Evolutionary conservation across 2,329 filamentous ascomycete species (phyloP).

Genomic region (Cladosporium phlei): DNA sequence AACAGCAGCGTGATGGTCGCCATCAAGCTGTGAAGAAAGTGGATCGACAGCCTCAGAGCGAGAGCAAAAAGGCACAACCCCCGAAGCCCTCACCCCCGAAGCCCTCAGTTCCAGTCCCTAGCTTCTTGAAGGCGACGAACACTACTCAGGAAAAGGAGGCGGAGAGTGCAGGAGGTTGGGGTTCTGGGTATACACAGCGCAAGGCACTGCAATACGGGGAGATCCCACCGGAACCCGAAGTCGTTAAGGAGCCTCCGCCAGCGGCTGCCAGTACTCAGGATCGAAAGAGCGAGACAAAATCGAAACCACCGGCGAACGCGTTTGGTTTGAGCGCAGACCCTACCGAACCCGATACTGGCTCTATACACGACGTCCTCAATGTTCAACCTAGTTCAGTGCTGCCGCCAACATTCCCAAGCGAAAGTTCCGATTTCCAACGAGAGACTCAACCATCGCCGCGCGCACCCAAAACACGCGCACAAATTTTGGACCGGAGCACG

Average conservation of each 20-base stretch:
- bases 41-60: too few relatives aligned
- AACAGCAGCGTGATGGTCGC: too few relatives aligned
- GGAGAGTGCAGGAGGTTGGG: background rate
- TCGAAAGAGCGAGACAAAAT: background rate
- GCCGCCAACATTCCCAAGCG: background rate
- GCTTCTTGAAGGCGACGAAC: background rate
- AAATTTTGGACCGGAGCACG: background rate
- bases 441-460: background rate
- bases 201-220: slow-evolving; percentile 4
- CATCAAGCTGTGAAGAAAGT: too few relatives aligned
- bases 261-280: background rate
- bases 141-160: background rate
- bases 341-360: background rate
- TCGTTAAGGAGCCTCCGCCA: background rate
- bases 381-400: background rate
- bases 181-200: background rate
- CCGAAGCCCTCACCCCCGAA: too few relatives aligned
- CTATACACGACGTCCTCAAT: slow-evolving; percentile 2
- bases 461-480: background rate
- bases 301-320: background rate
- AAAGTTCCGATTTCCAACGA: slow-evolving; percentile 1
- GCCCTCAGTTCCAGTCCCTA: slow-evolving; percentile 3
- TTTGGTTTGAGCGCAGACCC: background rate
- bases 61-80: background rate
- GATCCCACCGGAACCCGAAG: background rate